Conservation (phyloP, 805 yeast species). For the Candida tallmaniae region DNA sequence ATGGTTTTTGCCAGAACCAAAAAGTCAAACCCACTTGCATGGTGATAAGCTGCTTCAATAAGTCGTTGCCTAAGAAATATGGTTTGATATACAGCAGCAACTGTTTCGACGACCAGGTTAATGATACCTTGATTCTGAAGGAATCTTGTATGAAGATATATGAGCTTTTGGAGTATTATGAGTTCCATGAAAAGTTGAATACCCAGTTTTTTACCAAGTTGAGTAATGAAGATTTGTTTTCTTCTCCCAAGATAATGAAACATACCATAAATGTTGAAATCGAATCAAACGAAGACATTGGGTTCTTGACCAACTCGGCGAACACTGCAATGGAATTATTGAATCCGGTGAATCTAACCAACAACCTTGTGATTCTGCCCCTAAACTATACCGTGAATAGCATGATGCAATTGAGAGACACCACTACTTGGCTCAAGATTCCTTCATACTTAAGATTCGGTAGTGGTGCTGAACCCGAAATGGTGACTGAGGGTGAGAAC, state of each 20-base stretch:
- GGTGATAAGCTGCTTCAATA: slow-evolving; percentile 24
- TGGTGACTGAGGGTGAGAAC: slow-evolving; percentile 8
- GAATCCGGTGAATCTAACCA: slow-evolving; percentile 32
- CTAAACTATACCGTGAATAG: slow-evolving; percentile 31
- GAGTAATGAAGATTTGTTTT: slow-evolving; percentile 14
- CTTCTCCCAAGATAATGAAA: slow-evolving; percentile 11
- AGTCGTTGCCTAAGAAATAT: slow-evolving; percentile 23
- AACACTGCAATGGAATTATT: slow-evolving; percentile 23
- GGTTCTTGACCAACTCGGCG: slow-evolving; percentile 8
- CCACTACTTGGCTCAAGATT: slow-evolving; percentile 16
- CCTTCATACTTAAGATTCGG: slow-evolving; percentile 15
- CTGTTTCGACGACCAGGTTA: slow-evolving; percentile 3
- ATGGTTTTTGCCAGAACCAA: slow-evolving; percentile 6
- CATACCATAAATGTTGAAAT: slow-evolving; percentile 10
- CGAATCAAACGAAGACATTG: slow-evolving; percentile 5
- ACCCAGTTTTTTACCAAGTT: slow-evolving; percentile 14
- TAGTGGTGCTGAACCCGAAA: neutral
- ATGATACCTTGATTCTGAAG: slow-evolving; percentile 5
- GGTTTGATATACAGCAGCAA: slow-evolving; percentile 22
- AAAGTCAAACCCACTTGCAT: slow-evolving; percentile 15
- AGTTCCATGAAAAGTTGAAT: slow-evolving; percentile 22
- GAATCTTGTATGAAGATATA: slow-evolving; percentile 19
- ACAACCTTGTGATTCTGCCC: slow-evolving; percentile 35
- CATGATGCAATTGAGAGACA: slow-evolving; percentile 15
- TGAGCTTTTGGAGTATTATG: slow-evolving; percentile 29